Conservation (phyloP, 805 yeast species). For the Starmerella potacharoeniae region DNA sequence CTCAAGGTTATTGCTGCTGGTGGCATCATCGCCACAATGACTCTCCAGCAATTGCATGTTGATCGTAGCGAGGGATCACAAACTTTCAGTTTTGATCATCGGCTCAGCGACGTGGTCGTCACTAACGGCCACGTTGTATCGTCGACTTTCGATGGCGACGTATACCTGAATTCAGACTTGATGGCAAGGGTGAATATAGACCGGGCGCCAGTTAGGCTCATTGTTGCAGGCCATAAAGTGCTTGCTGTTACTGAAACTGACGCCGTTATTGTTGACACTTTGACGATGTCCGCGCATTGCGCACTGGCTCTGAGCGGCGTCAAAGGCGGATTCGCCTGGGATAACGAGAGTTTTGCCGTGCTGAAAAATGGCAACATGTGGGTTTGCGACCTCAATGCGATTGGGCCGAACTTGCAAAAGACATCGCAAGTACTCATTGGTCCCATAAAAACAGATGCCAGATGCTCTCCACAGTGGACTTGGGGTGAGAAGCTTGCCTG, state of each 20-base stretch:
- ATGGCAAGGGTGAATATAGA: neutral
- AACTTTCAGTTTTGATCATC: neutral
- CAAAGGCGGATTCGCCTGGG: neutral
- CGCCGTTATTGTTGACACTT: neutral
- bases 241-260: neutral
- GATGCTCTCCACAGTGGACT: neutral
- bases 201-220: neutral
- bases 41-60: neutral
- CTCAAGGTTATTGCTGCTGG: neutral
- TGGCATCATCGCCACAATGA: neutral
- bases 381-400: neutral
- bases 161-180: neutral
- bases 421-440: neutral
- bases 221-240: neutral
- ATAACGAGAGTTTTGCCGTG: neutral
- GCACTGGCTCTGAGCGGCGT: neutral
- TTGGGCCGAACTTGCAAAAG: neutral
- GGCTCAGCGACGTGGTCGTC: neutral
- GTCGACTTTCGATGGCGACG: neutral
- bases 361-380: conserved; percentile 1
- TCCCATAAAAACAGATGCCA: neutral
- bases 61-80: neutral
- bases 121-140: neutral
- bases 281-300: neutral
- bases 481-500: neutral